These are phyloP conservation scores for Pisolithus sp. DNA, from an alignment of 768 basidiomycete genomes.

Conservation along the genomic window DNA sequence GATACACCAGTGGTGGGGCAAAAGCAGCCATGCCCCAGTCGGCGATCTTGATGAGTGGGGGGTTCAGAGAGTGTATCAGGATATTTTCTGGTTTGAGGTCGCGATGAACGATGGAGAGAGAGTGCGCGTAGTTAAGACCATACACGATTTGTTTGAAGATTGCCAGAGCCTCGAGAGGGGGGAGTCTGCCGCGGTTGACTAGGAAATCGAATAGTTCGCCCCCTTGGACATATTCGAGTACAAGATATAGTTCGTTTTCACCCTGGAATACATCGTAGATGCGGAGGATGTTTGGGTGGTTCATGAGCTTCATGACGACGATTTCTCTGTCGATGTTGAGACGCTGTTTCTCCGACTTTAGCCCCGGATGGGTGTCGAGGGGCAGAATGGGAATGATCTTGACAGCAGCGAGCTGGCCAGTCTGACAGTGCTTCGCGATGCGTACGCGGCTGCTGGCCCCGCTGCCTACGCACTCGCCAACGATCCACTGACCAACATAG, in stretches of 20 bases:
- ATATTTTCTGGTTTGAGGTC: slow-evolving; percentile 99
- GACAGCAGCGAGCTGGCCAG: slow-evolving; percentile 89
- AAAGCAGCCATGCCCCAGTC: slow-evolving; percentile 99
- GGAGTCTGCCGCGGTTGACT: slow-evolving; percentile 80
- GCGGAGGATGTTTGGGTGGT: slow-evolving; percentile 93
- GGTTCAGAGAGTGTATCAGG: slow-evolving; percentile 74
- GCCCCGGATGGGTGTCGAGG: slow-evolving; percentile 58
- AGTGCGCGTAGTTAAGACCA: slow-evolving; percentile 94
- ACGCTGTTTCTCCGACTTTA: slow-evolving; percentile 73
- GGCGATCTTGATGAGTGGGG: slow-evolving; percentile 88
- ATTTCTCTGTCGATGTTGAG: slow-evolving; percentile 92
- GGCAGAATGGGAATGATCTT: slow-evolving; percentile 90
- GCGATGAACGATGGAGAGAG: slow-evolving; percentile 95
- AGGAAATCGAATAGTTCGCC: slow-evolving; percentile 97
- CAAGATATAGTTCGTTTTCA: slow-evolving; percentile 82
- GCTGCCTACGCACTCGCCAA: slow-evolving; percentile 91
- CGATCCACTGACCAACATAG: slow-evolving; percentile 84
- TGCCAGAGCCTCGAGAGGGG: slow-evolving; percentile 73
- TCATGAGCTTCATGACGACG: slow-evolving; percentile 99
- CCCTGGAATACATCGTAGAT: slow-evolving; percentile 96
- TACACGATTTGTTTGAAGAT: slow-evolving; percentile 96
- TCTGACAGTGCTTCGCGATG: slow-evolving; percentile 79
- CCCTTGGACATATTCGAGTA: slow-evolving; percentile 92
- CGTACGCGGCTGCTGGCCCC: slow-evolving; percentile 93
- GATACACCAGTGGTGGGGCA: slow-evolving; percentile 73